phyloP scores from a whole-genome alignment of 1,284 basidiomycete species.

The Lignosus rhinocerotis region DNA sequence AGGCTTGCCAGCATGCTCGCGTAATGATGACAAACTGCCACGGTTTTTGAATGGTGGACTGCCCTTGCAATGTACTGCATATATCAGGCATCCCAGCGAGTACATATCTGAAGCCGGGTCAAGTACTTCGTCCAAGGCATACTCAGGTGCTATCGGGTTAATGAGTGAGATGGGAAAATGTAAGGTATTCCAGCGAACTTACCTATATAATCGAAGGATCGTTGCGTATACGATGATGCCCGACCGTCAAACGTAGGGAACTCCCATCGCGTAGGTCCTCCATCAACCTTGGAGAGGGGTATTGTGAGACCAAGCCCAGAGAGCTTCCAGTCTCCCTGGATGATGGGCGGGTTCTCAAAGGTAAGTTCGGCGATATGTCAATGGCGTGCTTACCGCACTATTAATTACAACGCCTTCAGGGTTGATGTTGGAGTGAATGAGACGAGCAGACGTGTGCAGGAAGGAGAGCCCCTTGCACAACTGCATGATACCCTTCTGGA shows the following conservation, averaged over 20 bases:
- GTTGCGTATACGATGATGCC: constrained; percentile 81
- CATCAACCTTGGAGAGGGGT: constrained; percentile 70
- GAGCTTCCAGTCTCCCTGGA: constrained; percentile 97
- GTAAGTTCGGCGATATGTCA: neutral
- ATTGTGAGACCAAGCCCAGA: constrained; percentile 89
- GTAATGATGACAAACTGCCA: constrained; percentile 77
- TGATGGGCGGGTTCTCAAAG: neutral
- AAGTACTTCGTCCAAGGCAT: constrained; percentile 87
- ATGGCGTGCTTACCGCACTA: constrained; percentile 61
- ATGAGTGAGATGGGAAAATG: neutral
- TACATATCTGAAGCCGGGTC: constrained; percentile 93
- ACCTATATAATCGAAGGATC: constrained; percentile 96
- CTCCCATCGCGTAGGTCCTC: constrained; percentile 78
- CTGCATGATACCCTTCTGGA: constrained; percentile 95
- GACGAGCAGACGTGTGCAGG: constrained; percentile 86
- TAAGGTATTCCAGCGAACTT: constrained; percentile 24
- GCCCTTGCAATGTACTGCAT: constrained; percentile 88
- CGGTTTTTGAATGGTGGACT: constrained; percentile 88
- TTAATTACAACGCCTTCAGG: constrained; percentile 89
- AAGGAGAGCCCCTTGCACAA: constrained; percentile 93
- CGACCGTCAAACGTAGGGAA: constrained; percentile 88
- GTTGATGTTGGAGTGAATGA: constrained; percentile 91
- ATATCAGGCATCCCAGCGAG: constrained; percentile 88
- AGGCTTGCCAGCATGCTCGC: constrained; percentile 77
- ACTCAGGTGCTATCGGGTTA: constrained; percentile 81